Conservation (phyloP, 495 filamentous ascomycete species). For the Penicillium lagena region DNA sequence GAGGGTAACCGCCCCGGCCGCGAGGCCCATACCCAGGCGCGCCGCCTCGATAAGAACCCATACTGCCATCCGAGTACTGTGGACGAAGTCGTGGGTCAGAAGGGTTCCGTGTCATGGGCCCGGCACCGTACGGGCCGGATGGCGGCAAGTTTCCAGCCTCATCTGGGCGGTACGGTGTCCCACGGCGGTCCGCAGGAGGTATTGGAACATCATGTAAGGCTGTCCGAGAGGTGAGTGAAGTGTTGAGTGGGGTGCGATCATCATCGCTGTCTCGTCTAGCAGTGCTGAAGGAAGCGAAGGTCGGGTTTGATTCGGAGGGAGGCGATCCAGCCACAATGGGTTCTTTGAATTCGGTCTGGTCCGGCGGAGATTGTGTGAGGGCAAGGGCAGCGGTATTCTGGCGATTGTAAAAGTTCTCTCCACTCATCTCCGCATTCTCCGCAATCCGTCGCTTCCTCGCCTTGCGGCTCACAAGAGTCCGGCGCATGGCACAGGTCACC, state of each 20-base stretch:
- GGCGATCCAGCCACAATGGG: slow-evolving; percentile 44
- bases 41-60: slow-evolving; percentile 46
- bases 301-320: slow-evolving; percentile 53
- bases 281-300: slow-evolving; percentile 74
- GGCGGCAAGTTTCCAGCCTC: slow-evolving; percentile 63
- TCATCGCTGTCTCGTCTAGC: slow-evolving; percentile 61
- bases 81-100: slow-evolving; percentile 48
- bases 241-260: slow-evolving; percentile 77
- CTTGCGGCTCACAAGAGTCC: slow-evolving; percentile 86
- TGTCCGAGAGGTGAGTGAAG: slow-evolving; percentile 66
- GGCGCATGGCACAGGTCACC: slow-evolving; percentile 93
- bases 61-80: slow-evolving; percentile 55
- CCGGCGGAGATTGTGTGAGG: slow-evolving; percentile 29
- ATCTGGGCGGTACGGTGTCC: slow-evolving; percentile 45
- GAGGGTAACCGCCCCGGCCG: slow-evolving; percentile 45
- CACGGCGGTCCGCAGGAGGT: slow-evolving; percentile 17
- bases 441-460: slow-evolving; percentile 86
- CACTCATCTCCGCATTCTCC: slow-evolving; percentile 92
- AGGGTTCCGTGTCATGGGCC: slow-evolving; percentile 31
- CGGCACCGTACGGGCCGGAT: slow-evolving; percentile 27
- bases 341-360: slow-evolving; percentile 42
- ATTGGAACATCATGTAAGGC: slow-evolving; percentile 22
- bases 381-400: slow-evolving; percentile 47
- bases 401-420: slow-evolving; percentile 80
- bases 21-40: slow-evolving; percentile 48